Percentiles rank a stretch among this genome's conserved stretches.
phyloP scores from a whole-genome alignment of 2,329 filamentous ascomycete genomes.

The Aspergillus fructus region DNA sequence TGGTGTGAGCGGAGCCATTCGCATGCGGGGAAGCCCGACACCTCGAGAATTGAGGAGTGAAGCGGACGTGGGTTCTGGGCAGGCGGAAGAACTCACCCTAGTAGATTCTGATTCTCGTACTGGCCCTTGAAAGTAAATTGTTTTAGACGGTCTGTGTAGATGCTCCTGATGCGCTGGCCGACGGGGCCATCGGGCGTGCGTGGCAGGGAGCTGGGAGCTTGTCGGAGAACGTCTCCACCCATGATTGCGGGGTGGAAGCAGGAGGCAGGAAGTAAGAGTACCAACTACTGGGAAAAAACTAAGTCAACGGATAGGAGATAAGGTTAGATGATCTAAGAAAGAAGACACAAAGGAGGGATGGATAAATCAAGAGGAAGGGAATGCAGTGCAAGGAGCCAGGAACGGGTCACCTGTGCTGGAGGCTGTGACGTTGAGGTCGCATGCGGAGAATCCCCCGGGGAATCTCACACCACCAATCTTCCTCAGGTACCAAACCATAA shows the following conservation, averaged over 20 bases:
- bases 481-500: too few relatives aligned
- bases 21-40: neutral
- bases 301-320: neutral
- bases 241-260: conserved; percentile 12
- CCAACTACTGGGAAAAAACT: neutral
- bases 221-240: conserved; percentile 28
- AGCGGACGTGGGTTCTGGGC: neutral
- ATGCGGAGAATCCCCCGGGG: conserved; percentile 11
- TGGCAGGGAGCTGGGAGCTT: conserved; percentile 47
- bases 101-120: conserved; percentile 72
- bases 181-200: conserved; percentile 53
- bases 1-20: neutral
- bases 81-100: conserved; percentile 54
- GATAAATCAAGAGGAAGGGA: conserved; percentile 4
- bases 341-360: neutral
- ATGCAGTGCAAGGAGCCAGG: conserved; percentile 12
- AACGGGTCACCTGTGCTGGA: conserved; percentile 8
- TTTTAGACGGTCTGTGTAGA: conserved; percentile 80
- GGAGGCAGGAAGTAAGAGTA: neutral
- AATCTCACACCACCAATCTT: too few relatives aligned
- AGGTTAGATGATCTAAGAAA: neutral
- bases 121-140: conserved; percentile 79
- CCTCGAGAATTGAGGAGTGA: neutral
- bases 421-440: conserved; percentile 17
- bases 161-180: conserved; percentile 78